Base-by-base conservation (phyloP, 352 stramenopile species). In the Pythium scleroteichum region DNA sequence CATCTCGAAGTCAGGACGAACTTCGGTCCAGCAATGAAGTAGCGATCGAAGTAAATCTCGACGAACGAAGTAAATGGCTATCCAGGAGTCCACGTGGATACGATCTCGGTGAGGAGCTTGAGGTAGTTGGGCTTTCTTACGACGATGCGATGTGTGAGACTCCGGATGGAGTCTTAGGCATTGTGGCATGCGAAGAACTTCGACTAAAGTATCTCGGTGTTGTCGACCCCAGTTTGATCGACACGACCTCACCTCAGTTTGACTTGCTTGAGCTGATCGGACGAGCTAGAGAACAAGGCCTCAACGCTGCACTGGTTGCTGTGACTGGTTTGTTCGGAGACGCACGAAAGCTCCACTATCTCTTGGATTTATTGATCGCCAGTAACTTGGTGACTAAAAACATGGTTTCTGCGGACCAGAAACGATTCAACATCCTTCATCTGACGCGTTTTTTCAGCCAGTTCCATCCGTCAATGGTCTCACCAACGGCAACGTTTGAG, bases 381-480 rank as follows among this genome's bases (percentile, higher is more conserved):
- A 66, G 63, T 19, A 78, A 76, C 9, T 80, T 81, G 41, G 71
- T 90, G 23, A 72, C 75, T 17, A 95, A 95, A 57, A 90, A 91
- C 46, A 93, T 93, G 38, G 71, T 94, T 40, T 84, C 73, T 7
- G 66, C 82, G 23, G 70, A 89, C 12, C 76, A 83, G 17, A 72
- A 72, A 47, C 76, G 85, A 23, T 95, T 93, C 69, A 95, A 93
- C 29, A 90, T 92, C 16, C 61, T 95, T 32, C 83, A 95, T 38
- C 69, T 95, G 42, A 71, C 68, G 44, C 79, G 83, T 6, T 92
- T 93, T 56, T 73, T 72, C 5, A 56, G 35, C 33, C 71, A 74
- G 32, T 92, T 92, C 56, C 75, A 88, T 50, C 76, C 83, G 27
- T 82, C 76, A 1, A 90, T 93, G 83, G 54, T 90, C 0, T 90